Evolutionary conservation across 345 rosid species (phyloP).

Genomic region (Pistacia vera): DNA sequence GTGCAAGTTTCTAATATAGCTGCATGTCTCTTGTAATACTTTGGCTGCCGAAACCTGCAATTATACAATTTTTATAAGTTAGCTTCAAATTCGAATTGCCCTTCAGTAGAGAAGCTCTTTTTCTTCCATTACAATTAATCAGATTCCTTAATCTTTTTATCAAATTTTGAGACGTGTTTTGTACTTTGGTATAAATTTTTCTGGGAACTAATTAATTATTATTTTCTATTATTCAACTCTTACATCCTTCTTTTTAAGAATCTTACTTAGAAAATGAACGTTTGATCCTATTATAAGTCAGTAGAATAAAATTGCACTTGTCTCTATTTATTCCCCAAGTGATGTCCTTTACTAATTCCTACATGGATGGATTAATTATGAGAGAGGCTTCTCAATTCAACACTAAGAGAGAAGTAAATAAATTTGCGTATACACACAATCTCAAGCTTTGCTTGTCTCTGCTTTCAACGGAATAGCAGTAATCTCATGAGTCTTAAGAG

Average conservation of each 20-base stretch:
- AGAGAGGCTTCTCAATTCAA: background rate
- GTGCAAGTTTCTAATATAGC: slow-evolving; percentile 76
- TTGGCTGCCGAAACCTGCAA: slow-evolving; percentile 69
- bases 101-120: background rate
- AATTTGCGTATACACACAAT: background rate
- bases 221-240: background rate
- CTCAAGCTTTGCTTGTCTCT: no score
- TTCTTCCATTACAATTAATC: background rate
- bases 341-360: no score
- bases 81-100: background rate
- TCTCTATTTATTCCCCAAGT: no score
- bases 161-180: background rate
- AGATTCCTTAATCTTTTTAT: background rate
- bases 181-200: background rate
- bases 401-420: background rate
- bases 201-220: background rate
- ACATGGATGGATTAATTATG: no score
- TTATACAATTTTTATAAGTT: no score
- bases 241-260: background rate
- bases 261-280: no score
- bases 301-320: no score
- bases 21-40: slow-evolving; percentile 81
- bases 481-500: no score
- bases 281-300: no score
- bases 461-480: no score